Conservation (phyloP, 2,329 filamentous ascomycete species). For the Fusarium circinatum region DNA sequence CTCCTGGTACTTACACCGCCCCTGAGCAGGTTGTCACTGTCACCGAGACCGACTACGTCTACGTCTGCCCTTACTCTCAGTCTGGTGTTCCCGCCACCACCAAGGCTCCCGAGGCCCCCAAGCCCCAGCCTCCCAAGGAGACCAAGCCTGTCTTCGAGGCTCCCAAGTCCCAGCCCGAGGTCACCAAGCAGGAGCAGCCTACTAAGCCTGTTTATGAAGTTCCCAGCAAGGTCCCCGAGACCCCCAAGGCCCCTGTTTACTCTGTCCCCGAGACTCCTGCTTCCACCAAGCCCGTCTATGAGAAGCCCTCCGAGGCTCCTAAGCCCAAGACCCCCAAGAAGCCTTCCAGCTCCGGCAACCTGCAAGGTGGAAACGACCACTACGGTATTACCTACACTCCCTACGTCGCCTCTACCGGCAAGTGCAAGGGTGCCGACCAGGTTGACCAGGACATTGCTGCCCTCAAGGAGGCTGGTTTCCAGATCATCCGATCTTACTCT, state of each 20-base stretch:
- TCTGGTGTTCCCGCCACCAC: slow-evolving; percentile 48
- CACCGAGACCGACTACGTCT: slow-evolving; percentile 73
- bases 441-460: slow-evolving; percentile 69
- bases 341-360: slow-evolving; percentile 43
- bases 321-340: slow-evolving; percentile 34
- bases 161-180: slow-evolving; percentile 31
- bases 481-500: slow-evolving; percentile 83
- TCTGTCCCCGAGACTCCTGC: slow-evolving; percentile 12
- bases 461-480: slow-evolving; percentile 75
- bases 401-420: slow-evolving; percentile 65
- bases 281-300: slow-evolving; percentile 15
- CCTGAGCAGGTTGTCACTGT: slow-evolving; percentile 74
- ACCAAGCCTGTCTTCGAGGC: slow-evolving; percentile 29
- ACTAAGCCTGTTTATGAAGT: slow-evolving; percentile 18
- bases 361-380: slow-evolving; percentile 61
- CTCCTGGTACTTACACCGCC: slow-evolving; percentile 78
- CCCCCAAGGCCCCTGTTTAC: slow-evolving; percentile 14
- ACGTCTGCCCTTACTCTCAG: slow-evolving; percentile 75
- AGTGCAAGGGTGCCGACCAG: slow-evolving; percentile 71
- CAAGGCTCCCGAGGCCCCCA: slow-evolving; percentile 28
- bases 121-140: slow-evolving; percentile 38
- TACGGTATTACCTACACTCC: slow-evolving; percentile 86
- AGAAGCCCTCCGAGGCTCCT: slow-evolving; percentile 41
- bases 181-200: slow-evolving; percentile 34
- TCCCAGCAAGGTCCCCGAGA: slow-evolving; percentile 22